Evolutionary conservation across 2,329 filamentous ascomycete species (phyloP), one percentile per base, ranked within the genome.

Genomic region (Arthrobotrys conoides): DNA sequence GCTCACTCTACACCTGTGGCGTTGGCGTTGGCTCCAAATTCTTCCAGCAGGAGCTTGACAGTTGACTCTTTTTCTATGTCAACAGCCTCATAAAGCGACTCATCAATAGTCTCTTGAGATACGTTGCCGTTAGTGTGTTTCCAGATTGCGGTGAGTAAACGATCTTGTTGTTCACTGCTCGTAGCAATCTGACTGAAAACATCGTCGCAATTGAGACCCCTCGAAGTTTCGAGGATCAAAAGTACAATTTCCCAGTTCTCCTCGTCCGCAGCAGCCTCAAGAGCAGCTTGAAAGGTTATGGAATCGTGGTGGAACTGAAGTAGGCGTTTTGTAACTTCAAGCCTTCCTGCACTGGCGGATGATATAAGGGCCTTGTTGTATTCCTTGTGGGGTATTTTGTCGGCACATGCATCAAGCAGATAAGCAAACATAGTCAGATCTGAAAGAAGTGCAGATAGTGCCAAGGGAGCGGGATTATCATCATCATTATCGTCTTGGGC

Each of bases 351-450:
- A 10, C 82, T 82, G 2, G 85, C 85, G 3, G 85, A 84, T n/a
- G 82, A 83, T 22, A 85, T 80, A 1, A 86, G 81, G 0, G 85
- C 85, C 33, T 83, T 85, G 53, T 83, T 84, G 46, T 84, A 86
- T 65, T 86, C 85, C 36, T 84, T 81, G 1, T 83, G 71, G 0
- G 85, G 84, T 0, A 86, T 77, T 63, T 84, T 85, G 9, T 84
- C 83, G 0, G 84, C 82, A 66, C 86, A 86, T n/a, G 84, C 82
- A 9, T 84, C 80, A 14, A 86, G 82, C 0, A 86, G 81, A 55
- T 85, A 86, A 9, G 86, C 83, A 46, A 86, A 85, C 83, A 86
- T 86, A 1, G 84, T 82, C 3, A 84, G 66, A 46, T 86, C 84
- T 0, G 85, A 84, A 9, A 85, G 80, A 12, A 83, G 79, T 0